Conservation (phyloP, 257 asterid species). For the Gentiana macrophylla region DNA sequence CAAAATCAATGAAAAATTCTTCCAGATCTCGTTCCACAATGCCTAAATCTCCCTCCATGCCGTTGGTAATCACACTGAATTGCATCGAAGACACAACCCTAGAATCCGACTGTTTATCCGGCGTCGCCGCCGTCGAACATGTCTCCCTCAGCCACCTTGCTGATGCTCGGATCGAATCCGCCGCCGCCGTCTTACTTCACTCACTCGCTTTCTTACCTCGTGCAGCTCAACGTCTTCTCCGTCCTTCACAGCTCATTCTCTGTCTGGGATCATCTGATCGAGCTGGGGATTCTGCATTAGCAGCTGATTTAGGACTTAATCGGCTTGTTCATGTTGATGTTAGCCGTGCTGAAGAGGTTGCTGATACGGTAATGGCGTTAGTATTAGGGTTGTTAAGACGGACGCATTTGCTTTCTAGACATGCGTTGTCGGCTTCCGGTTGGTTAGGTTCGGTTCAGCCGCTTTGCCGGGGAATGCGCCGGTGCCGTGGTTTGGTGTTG, state of each 20-base stretch:
- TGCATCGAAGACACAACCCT: conserved; percentile 74
- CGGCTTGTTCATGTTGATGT: conserved; percentile 87
- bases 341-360: conserved; percentile 90
- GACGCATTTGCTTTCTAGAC: conserved; percentile 88
- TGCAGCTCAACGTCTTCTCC: conserved; percentile 96
- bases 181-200: conserved; percentile 81
- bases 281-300: conserved; percentile 76
- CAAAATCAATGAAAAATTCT: conserved; percentile 11
- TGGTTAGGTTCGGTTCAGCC: conserved; percentile 99
- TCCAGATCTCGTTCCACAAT: conserved; percentile 41
- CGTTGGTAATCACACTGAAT: conserved; percentile 74
- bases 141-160: conserved; percentile 85
- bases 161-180: conserved; percentile 81
- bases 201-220: conserved; percentile 95
- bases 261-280: conserved; percentile 96
- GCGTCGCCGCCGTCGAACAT: conserved; percentile 72
- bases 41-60: conserved; percentile 33
- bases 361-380: conserved; percentile 98
- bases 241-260: conserved; percentile 85
- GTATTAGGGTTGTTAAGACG: conserved; percentile 80
- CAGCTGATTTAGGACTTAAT: conserved; percentile 68
- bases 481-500: conserved; percentile 70
- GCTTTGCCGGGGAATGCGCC: conserved; percentile 86
- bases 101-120: conserved; percentile 72
- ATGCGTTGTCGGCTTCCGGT: conserved; percentile 84